Conservation (phyloP, 345 rosid species). For the Cardamine occulta region DNA sequence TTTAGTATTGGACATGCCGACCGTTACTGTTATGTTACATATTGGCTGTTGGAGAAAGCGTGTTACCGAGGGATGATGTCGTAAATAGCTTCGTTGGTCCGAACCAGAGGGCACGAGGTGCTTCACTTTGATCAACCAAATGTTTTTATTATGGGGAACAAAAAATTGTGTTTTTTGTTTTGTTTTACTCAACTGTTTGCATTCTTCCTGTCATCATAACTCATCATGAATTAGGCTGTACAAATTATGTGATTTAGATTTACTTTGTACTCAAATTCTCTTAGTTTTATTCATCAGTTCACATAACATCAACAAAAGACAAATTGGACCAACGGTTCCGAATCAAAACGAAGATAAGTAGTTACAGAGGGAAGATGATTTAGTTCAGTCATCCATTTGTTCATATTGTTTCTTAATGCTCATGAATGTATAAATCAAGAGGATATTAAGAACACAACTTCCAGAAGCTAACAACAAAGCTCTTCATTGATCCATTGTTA, state of each 20-base stretch:
- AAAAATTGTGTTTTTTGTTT: neutral
- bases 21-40: neutral
- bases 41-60: constrained; percentile 21
- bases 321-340: neutral
- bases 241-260: constrained; percentile 6
- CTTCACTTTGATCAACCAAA: constrained; percentile 20
- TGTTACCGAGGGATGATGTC: constrained; percentile 12
- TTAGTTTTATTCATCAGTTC: neutral
- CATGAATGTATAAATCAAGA: constrained; percentile 12
- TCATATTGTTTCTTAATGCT: constrained; percentile 4
- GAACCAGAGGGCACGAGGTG: constrained; percentile 19
- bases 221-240: constrained; percentile 16
- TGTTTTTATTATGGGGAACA: neutral
- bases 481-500: constrained; percentile 10
- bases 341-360: constrained; percentile 14
- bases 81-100: constrained; percentile 21
- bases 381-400: constrained; percentile 15
- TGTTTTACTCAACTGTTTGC: neutral
- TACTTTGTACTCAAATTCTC: neutral
- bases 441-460: constrained; percentile 16
- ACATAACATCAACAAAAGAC: constrained; percentile 14
- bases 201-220: neutral
- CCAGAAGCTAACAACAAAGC: constrained; percentile 30
- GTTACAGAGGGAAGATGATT: constrained; percentile 29
- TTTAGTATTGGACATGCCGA: constrained; percentile 13